Evolutionary conservation across 2,329 filamentous ascomycete species (phyloP).

Genomic region (Colletotrichum sp.): DNA sequence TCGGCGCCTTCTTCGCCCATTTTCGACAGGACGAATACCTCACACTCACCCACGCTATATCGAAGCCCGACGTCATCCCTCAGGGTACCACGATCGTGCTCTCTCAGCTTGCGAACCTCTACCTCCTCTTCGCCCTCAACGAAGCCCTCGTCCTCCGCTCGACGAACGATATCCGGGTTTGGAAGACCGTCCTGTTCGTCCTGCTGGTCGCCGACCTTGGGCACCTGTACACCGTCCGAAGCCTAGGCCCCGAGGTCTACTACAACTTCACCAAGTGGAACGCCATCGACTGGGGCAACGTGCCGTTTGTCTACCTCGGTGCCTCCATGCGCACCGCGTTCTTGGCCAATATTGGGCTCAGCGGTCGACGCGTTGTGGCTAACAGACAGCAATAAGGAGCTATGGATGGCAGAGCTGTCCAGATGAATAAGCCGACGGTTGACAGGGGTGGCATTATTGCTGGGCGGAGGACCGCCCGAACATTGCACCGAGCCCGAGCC

Average conservation of each 20-base stretch:
- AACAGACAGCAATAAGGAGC: conserved; percentile 21
- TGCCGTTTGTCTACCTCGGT: conserved; percentile 73
- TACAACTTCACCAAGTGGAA: conserved; percentile 69
- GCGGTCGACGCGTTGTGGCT: conserved; percentile 5
- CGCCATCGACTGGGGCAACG: conserved; percentile 70
- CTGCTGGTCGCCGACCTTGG: conserved; percentile 79
- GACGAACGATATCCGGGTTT: conserved; percentile 72
- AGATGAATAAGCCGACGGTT: neutral
- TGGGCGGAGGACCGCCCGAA: neutral
- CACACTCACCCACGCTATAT: conserved; percentile 62
- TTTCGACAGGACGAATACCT: conserved; percentile 64
- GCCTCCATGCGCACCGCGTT: conserved; percentile 65
- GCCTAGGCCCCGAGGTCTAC: conserved; percentile 66
- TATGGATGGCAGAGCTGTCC: neutral
- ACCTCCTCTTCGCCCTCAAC: conserved; percentile 77
- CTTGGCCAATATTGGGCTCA: conserved; percentile 60
- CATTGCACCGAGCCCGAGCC: conserved; percentile 18
- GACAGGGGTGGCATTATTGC: neutral
- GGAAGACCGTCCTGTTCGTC: conserved; percentile 69
- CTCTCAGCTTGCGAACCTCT: conserved; percentile 79
- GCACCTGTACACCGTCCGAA: conserved; percentile 71
- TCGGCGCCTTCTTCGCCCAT: conserved; percentile 58
- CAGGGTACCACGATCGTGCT: conserved; percentile 69
- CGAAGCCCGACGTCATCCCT: conserved; percentile 56
- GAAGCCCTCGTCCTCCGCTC: conserved; percentile 77